Conservation (phyloP, 345 rosid species). For the Gossypium ekmanianum region DNA sequence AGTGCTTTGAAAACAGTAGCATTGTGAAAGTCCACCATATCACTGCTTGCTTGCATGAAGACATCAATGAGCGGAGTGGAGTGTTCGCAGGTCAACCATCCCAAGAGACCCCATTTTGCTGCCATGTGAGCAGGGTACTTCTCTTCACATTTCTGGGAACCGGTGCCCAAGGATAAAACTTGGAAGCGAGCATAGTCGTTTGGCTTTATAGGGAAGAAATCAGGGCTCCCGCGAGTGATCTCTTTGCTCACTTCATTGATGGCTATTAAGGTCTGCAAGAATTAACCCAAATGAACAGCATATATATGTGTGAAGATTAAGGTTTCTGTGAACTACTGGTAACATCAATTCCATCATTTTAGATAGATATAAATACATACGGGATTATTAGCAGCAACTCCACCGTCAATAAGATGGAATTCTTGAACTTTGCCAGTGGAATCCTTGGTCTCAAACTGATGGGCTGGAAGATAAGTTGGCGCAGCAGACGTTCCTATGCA, state of each 20-base stretch:
- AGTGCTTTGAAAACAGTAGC: conserved; percentile 44
- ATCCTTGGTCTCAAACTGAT: conserved; percentile 31
- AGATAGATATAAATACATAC: conserved; percentile 12
- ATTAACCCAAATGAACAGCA: neutral
- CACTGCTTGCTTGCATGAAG: conserved; percentile 55
- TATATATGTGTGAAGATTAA: no score
- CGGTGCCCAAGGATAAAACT: conserved; percentile 62
- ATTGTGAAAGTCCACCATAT: conserved; percentile 58
- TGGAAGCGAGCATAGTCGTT: conserved; percentile 43
- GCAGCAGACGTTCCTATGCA: conserved; percentile 55
- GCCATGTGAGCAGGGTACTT: conserved; percentile 41
- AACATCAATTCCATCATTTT: neutral
- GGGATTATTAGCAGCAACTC: conserved; percentile 72
- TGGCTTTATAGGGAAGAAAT: conserved; percentile 38
- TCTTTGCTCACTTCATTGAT: conserved; percentile 42
- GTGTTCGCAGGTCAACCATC: conserved; percentile 51
- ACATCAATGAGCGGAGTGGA: conserved; percentile 54
- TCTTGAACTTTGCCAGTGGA: conserved; percentile 16
- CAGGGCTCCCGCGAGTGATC: conserved; percentile 15
- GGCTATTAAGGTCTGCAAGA: conserved; percentile 25
- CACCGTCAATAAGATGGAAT: conserved; percentile 63
- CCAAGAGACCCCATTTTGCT: conserved; percentile 61
- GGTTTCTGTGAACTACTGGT: no score
- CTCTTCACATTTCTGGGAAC: conserved; percentile 33
- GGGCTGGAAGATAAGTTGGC: conserved; percentile 52